Evolutionary conservation across 202 grass and related monocot genomes (phyloP).

Genomic region (Musa balbisiana): DNA sequence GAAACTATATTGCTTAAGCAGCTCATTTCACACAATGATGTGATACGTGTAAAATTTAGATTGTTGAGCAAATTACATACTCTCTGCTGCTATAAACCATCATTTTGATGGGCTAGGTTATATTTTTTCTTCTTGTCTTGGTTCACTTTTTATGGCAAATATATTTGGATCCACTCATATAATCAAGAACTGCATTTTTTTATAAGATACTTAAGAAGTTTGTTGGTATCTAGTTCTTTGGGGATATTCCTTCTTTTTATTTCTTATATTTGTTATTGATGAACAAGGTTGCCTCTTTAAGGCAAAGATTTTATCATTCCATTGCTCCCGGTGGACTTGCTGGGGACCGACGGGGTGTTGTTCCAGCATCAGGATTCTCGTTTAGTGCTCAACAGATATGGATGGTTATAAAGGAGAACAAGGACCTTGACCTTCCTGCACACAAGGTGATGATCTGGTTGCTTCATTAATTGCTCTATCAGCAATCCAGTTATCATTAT

Average conservation of each 20-base stretch:
- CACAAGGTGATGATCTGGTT: conserved; percentile 62
- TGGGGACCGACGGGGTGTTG: conserved; percentile 85
- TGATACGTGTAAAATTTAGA: neutral
- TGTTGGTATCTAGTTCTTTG: neutral
- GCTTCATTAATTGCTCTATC: neutral
- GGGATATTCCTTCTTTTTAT: conserved; percentile 17
- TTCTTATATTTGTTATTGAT: conserved; percentile 28
- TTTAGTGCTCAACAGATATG: conserved; percentile 95
- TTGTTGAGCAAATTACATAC: neutral
- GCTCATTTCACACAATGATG: neutral
- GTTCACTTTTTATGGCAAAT: neutral
- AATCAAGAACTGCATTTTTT: too few relatives aligned
- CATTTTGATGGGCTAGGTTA: neutral
- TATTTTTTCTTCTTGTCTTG: neutral
- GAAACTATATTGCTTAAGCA: too few relatives aligned
- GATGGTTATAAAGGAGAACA: conserved; percentile 99
- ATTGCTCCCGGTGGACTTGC: conserved; percentile 91
- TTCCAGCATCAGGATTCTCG: conserved; percentile 95
- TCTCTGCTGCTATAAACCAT: neutral
- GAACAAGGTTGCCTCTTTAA: conserved; percentile 69
- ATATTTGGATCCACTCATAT: neutral
- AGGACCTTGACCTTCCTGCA: conserved; percentile 95
- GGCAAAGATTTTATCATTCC: conserved; percentile 93
- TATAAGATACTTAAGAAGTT: neutral
- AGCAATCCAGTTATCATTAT: too few relatives aligned